A percentile compares a stretch with the other conserved stretches of the same genome.
These are phyloP conservation scores for Aureobasidium sp. DNA, from an alignment of 2,329 filamentous ascomycete genomes.

Conservation along the genomic window DNA sequence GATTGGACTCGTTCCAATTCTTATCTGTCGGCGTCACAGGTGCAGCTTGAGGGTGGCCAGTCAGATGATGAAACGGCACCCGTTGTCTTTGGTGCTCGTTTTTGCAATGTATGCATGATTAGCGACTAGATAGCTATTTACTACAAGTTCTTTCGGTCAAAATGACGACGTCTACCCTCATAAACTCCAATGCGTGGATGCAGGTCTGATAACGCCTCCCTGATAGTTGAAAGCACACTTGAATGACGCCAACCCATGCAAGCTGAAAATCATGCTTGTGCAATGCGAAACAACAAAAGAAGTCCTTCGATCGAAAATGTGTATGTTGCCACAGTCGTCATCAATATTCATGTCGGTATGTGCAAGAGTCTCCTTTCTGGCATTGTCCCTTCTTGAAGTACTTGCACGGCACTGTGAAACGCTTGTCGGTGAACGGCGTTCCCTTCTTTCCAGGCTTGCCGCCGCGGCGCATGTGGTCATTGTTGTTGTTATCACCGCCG, in stretches of 20 bases:
- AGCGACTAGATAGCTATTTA: background rate
- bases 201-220: conserved; percentile 1
- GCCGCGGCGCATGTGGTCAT: conserved; percentile 13
- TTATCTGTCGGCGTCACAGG: conserved; percentile 2
- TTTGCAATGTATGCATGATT: conserved; percentile 8
- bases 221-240: background rate
- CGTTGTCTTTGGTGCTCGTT: background rate
- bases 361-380: conserved; percentile 45
- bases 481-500: conserved; percentile 19
- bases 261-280: background rate
- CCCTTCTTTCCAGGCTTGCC: conserved; percentile 18
- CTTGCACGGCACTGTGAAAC: conserved; percentile 36
- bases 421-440: conserved; percentile 18
- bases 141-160: background rate
- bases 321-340: background rate
- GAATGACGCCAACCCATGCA: conserved; percentile 7
- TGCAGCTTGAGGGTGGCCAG: background rate
- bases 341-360: conserved; percentile 19
- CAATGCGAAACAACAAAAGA: background rate
- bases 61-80: background rate
- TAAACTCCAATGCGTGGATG: background rate
- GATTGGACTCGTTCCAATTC: background rate
- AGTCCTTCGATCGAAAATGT: background rate
- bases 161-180: background rate
- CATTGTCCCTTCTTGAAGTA: conserved; percentile 49